Conservation (phyloP, 768 basidiomycete genomes). For the Agaricus sinodeliciosus region DNA sequence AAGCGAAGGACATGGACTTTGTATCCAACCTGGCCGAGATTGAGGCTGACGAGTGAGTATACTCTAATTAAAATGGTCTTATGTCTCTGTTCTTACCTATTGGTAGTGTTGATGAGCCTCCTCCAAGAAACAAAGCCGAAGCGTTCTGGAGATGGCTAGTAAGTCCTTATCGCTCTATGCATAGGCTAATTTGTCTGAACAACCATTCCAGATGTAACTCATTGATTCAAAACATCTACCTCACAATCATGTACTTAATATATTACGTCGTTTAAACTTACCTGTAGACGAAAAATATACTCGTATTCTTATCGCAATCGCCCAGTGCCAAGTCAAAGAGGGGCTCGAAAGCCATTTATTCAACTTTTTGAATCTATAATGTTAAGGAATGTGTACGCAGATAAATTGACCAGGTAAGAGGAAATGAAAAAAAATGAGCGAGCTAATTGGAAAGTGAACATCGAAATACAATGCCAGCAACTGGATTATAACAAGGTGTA, state of each 20-base stretch:
- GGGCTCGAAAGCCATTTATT: background rate
- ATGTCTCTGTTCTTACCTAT: constrained; percentile 1
- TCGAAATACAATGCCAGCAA: constrained; percentile 5
- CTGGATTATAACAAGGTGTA: constrained; percentile 7
- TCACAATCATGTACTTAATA: background rate
- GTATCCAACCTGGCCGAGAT: constrained; percentile 61
- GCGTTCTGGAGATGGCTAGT: constrained; percentile 80
- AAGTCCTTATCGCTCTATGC: constrained; percentile 23
- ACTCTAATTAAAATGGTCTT: background rate
- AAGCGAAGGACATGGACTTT: constrained; percentile 79
- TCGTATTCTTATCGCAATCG: too few species aligned
- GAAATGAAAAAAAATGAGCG: background rate
- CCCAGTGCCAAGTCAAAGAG: too few species aligned
- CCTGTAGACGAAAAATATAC: background rate
- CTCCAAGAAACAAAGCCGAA: constrained; percentile 60
- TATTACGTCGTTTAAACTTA: background rate
- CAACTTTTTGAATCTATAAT: constrained; percentile 9
- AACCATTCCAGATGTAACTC: constrained; percentile 15
- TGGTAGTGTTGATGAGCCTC: constrained; percentile 55
- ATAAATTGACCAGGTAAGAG: background rate
- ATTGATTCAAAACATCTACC: background rate
- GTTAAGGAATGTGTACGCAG: constrained; percentile 10
- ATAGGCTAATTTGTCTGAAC: too few species aligned
- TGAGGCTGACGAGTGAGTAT: constrained; percentile 51
- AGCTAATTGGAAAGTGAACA: background rate